Base-by-base conservation (phyloP, 495 filamentous ascomycete species). In the Mytilinidion resinicola region DNA sequence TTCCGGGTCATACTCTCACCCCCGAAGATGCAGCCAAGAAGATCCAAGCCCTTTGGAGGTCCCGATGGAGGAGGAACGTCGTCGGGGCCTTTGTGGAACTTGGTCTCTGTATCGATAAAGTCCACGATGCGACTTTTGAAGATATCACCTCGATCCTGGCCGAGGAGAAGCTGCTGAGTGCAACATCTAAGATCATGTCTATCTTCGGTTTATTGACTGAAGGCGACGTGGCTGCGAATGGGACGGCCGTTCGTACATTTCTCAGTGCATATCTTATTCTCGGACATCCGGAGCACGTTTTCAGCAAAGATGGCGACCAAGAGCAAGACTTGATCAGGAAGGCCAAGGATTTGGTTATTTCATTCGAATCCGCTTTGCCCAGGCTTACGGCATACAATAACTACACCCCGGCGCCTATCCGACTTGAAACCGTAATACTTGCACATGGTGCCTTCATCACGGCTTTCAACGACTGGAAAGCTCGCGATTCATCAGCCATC, bases 401-500 rank as follows among this genome's bases (percentile, higher is more conserved):
- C 34, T 76, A 68, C 44, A 60, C 34, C 0, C 67, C 70, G 7
- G 76, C 62, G 70, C 72, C n/a, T 35, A 77, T 70, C 0, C 61
- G 79, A 36, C 68, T 77, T 38, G 81, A 85, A 52, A 77, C 80
- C 9, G 74, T 91, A 7, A 80, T 81, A 12, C 81, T 87, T 53
- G 80, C 82, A 0, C 91, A 96, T 69, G 81, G 85, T 48, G 81
- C 89, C 1, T 98, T 95, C 69, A 85, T 88, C 66, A 90, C 90
- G 34, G 91, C 92, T 15, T 96, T 98, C 70, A 86, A 90, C 62
- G 87, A 91, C 9, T 98, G 93, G 93, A 96, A 96, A 70, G 82
- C 90, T 9, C 84, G 90, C 53, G 93, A 98, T 70, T 93, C 92
- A 0, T 86, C 83, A 46, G 87, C 90, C 4, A 73, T 98, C 35